phyloP scores from a whole-genome alignment of 2,329 filamentous ascomycete species.

The Byssothecium circinans region DNA sequence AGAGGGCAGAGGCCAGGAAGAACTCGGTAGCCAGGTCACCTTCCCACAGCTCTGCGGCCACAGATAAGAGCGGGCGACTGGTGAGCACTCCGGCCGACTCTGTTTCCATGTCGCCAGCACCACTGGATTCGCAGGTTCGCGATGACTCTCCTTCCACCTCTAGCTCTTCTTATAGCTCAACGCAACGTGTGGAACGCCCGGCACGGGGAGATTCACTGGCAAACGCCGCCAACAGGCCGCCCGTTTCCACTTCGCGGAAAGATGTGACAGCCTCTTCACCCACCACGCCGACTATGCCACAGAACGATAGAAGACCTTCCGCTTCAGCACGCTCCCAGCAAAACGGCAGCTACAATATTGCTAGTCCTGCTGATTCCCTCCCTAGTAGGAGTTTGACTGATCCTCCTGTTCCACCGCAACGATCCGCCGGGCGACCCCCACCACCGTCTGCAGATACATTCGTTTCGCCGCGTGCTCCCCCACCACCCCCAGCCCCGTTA shows the following conservation, averaged over 20 bases:
- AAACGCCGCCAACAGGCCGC: conserved; percentile 46
- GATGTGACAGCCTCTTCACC: conserved; percentile 54
- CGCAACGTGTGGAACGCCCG: conserved; percentile 49
- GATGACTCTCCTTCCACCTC: conserved; percentile 38
- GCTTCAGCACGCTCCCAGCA: conserved; percentile 33
- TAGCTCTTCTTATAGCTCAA: conserved; percentile 43
- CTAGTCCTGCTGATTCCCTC: conserved; percentile 48
- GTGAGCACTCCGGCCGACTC: conserved; percentile 38
- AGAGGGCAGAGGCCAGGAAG: conserved; percentile 53
- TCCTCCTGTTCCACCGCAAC: conserved; percentile 48
- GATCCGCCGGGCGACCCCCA: conserved; percentile 51
- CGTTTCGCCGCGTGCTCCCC: conserved; percentile 49
- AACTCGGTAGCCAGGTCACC: conserved; percentile 48
- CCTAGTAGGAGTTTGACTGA: conserved; percentile 46
- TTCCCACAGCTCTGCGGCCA: conserved; percentile 45
- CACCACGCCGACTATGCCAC: conserved; percentile 44
- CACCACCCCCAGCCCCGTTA: conserved; percentile 46
- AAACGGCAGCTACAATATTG: conserved; percentile 48
- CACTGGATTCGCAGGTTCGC: conserved; percentile 38
- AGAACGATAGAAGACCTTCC: conserved; percentile 47
- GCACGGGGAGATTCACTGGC: conserved; percentile 64
- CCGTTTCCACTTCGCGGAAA: conserved; percentile 57
- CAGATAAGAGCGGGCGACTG: conserved; percentile 41
- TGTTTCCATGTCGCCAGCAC: conserved; percentile 42
- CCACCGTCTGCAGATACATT: conserved; percentile 44